Evolutionary conservation across 1,284 basidiomycete genomes (phyloP).

Genomic region (Phylloporus sp.): DNA sequence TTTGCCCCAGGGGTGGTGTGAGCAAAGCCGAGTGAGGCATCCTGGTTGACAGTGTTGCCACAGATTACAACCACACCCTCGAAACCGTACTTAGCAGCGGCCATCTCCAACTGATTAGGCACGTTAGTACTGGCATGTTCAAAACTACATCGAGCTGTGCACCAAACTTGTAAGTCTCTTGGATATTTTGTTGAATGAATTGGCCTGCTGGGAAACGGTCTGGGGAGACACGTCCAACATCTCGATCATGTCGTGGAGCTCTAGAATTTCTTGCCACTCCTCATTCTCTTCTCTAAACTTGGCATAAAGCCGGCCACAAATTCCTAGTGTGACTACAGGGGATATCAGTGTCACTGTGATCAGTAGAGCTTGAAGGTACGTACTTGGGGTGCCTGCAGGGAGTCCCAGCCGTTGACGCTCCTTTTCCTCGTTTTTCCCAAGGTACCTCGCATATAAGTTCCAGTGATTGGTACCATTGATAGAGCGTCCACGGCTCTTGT

Average conservation of each 20-base stretch:
- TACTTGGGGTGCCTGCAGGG: not conserved
- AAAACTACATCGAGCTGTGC: not conserved
- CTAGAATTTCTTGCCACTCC: constrained; percentile 9
- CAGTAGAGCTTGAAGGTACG: not conserved
- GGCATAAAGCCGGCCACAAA: constrained; percentile 2
- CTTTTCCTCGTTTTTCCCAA: constrained; percentile 7
- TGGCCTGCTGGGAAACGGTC: not conserved
- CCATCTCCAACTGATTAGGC: not conserved
- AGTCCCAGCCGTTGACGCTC: not conserved
- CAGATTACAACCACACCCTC: constrained; percentile 17
- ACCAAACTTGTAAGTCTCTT: not conserved
- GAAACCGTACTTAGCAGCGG: constrained; percentile 15
- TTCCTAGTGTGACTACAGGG: constrained; percentile 3
- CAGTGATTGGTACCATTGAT: constrained; percentile 15
- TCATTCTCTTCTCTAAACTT: constrained; percentile 1
- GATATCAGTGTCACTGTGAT: not conserved
- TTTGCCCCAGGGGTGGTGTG: constrained; percentile 1
- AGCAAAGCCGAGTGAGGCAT: constrained; percentile 9
- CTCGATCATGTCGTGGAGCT: not conserved
- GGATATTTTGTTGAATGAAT: constrained; percentile 6
- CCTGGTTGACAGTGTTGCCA: constrained; percentile 17
- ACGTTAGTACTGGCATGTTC: not conserved
- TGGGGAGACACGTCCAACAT: not conserved
- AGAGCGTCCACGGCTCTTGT: constrained; percentile 6
- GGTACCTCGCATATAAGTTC: constrained; percentile 15